Evolutionary conservation across 2,329 filamentous ascomycete genomes (phyloP), one percentile per base, ranked within the genome.

Genomic region (Botrytis cinerea): DNA sequence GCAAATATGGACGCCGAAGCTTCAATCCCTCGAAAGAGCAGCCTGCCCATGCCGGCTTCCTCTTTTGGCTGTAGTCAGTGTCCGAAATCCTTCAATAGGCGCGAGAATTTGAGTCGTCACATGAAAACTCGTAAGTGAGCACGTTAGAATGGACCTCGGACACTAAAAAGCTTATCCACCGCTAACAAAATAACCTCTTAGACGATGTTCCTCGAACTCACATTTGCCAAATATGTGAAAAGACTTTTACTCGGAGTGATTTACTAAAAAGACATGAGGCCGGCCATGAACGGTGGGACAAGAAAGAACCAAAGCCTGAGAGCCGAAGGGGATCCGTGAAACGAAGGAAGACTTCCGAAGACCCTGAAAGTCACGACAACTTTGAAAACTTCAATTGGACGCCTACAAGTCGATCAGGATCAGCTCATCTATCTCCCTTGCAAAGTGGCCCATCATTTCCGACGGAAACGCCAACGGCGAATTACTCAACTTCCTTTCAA

Each of bases 211-310:
- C 73, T 28, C 64, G 73, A 16, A 74, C 76, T 25, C 77, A 78
- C 71, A 72, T 71, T 28, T 79, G 78, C 63, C 59, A 67, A 59
- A 77, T 76, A 72, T 79, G 78, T 45, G 73, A 75, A 18, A 79
- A 78, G 66, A 75, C 74, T 1, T 78, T 79, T 51, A 78, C 77
- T 2, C 74, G 78, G 43, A 79, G 77, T 62, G 78, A 79, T 43
- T 69, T 79, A 22, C 54, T 79, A 18, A 76, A 75, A 40, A 73
- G 78, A 9, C 78, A 79, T 71, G 74, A 78, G 59, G 75, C 75
- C 12, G 76, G 76, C 12, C 78, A 79, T 74, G 75, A 75, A 38
- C 61, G 77, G 72, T 78, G 76, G 76, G 77, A 77, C 48, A 74
- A 75, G 35, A 73, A 75, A 60, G 72, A 70, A 28, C 25, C 57